Conservation (phyloP, 2,329 filamentous ascomycete species). For the Ascochyta pisi region DNA sequence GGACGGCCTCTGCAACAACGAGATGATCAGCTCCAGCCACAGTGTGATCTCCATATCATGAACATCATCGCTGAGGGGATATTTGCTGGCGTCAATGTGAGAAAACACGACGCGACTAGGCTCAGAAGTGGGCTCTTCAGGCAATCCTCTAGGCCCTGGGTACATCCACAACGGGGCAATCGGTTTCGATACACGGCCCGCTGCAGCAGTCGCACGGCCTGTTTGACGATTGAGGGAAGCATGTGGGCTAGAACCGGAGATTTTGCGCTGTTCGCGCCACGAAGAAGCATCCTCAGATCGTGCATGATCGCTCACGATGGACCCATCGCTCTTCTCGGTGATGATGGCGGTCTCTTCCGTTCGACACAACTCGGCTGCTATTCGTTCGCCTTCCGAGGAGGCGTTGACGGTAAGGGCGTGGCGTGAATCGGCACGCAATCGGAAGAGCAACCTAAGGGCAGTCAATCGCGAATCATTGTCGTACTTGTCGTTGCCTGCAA, state of each 20-base stretch:
- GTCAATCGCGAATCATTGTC: constrained; percentile 48
- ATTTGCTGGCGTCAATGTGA: constrained; percentile 50
- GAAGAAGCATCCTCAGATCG: constrained; percentile 40
- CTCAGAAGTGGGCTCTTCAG: constrained; percentile 58
- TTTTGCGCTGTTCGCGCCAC: constrained; percentile 41
- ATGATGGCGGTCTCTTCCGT: constrained; percentile 60
- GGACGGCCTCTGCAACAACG: constrained; percentile 74
- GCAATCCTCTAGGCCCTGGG: constrained; percentile 60
- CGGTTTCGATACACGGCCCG: constrained; percentile 42
- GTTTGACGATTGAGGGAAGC: constrained; percentile 42
- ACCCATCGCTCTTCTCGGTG: constrained; percentile 52
- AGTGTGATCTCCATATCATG: constrained; percentile 56
- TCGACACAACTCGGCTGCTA: constrained; percentile 76
- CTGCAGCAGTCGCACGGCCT: constrained; percentile 29
- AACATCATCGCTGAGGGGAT: constrained; percentile 45
- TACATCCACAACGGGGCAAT: constrained; percentile 63
- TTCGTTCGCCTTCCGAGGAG: constrained; percentile 73
- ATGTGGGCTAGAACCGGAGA: constrained; percentile 40
- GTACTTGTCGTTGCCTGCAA: constrained; percentile 42
- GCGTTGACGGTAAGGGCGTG: constrained; percentile 76
- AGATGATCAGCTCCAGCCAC: constrained; percentile 80
- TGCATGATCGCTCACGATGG: constrained; percentile 25
- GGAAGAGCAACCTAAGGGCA: constrained; percentile 65
- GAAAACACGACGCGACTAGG: constrained; percentile 61
- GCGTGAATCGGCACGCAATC: constrained; percentile 81